Conservation (phyloP, 768 basidiomycete species). For the Termitomyces sp. region DNA sequence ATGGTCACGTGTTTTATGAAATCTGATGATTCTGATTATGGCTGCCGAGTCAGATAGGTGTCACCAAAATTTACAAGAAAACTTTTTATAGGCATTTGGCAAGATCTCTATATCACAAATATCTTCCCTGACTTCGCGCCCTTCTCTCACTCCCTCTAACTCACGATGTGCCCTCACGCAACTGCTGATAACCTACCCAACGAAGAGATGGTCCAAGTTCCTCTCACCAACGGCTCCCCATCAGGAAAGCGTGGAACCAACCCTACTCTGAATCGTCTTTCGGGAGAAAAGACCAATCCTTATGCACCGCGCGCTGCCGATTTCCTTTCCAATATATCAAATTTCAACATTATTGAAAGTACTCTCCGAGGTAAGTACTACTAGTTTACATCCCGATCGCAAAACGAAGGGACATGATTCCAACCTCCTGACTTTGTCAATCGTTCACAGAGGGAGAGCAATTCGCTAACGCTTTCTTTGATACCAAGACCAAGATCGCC, state of each 20-base stretch:
- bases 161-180: constrained; percentile 61
- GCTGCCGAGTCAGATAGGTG: constrained; percentile 12
- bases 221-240: constrained; percentile 42
- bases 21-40: constrained; percentile 1
- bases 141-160: constrained; percentile 9
- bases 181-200: constrained; percentile 44
- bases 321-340: constrained; percentile 88
- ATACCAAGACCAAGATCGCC: constrained; percentile 99
- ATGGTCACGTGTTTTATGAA: constrained; percentile 1
- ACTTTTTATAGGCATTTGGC: constrained; percentile 10
- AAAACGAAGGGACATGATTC: not conserved
- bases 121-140: not conserved
- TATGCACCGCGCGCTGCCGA: constrained; percentile 91
- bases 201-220: constrained; percentile 73
- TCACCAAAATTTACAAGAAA: constrained; percentile 15
- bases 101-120: constrained; percentile 4
- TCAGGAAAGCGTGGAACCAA: constrained; percentile 42
- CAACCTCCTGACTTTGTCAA: constrained; percentile 8
- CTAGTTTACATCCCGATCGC: not conserved
- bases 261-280: constrained; percentile 29
- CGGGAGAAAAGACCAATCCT: constrained; percentile 59
- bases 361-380: constrained; percentile 78
- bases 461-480: constrained; percentile 99
- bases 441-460: constrained; percentile 86
- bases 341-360: constrained; percentile 96